Percentiles rank a stretch among this genome's conserved stretches.
phyloP scores from a whole-genome alignment of 169 alveolate genomes.

The Plasmodium knowlesi region DNA sequence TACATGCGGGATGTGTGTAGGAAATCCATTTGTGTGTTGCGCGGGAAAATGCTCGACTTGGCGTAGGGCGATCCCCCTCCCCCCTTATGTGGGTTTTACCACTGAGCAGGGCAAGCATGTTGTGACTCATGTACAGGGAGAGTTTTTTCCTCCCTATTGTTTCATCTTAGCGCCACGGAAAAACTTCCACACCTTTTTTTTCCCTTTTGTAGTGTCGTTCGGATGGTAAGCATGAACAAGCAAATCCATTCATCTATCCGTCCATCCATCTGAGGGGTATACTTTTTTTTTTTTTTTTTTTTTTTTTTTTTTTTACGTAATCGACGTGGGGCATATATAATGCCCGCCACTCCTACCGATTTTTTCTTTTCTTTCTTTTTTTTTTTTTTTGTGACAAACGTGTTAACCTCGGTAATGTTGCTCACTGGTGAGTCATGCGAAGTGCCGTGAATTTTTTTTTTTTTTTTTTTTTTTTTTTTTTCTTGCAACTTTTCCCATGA shows the following conservation, averaged over 20 bases:
- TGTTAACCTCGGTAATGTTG: not conserved
- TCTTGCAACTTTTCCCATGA: not conserved
- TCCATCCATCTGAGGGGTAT: not conserved
- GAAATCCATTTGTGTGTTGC: conserved; percentile 41
- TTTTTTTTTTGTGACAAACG: not conserved
- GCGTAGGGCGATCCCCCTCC: too few species aligned
- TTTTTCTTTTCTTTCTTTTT: too few species aligned
- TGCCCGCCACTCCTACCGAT: not conserved
- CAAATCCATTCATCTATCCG: not conserved
- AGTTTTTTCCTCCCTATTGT: not conserved
- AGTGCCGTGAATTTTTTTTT: not conserved
- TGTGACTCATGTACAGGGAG: not conserved
- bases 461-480: conserved; percentile 1
- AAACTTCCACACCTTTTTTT: not conserved
- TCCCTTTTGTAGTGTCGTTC: not conserved
- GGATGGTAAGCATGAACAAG: not conserved
- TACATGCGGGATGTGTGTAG: conserved; percentile 40
- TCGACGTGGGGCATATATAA: not conserved
- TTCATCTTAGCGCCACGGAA: not conserved
- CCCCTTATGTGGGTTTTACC: not conserved
- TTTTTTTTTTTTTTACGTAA: not conserved
- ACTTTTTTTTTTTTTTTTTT: too few species aligned
- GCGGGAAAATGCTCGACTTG: conserved; percentile 13
- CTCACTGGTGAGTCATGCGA: not conserved
- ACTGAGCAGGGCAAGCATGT: not conserved